Evolutionary conservation across 441 rosid genomes (phyloP), one percentile per base, ranked within the genome.

Genomic region (Macaranga tanarius): DNA sequence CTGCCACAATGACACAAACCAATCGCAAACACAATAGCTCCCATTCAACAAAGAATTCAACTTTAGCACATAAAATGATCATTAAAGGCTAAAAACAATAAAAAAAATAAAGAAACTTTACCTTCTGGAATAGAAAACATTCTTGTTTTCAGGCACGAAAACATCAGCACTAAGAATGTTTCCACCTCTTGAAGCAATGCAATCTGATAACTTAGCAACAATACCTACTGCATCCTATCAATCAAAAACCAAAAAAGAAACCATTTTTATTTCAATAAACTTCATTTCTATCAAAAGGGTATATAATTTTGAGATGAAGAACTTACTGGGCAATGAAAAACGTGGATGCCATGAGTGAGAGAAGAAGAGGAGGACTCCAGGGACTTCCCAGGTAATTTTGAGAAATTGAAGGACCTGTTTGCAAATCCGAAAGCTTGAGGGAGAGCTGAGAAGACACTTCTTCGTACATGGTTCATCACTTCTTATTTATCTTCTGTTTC

Each of bases 121-220:
- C 97, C 93, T 95, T 79, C 99, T 84, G 57, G 93, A 95, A 80
- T 95, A 95, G 81, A 95, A 95, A 60, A 91, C 93, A 68, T 84
- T 86, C 73, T 82, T 86, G 48, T 85, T 89, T 26, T 90, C 85
- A 9, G 97, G 97, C 58, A 94, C 97, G 73, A 92, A 94, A 62
- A 94, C 90, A 83, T 94, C 97, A 23, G 91, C 91, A 19, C 76
- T 88, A 64, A 92, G 96, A 82, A 95, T 95, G 84, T 92, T 95
- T 51, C 97, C 98, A 5, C 99, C 93, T 42, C 87, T 88, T 22
- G 95, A 86, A 77, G 99, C 96, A 80, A 95, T 95, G 63, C 98
- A 91, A 25, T 95, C 98, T 7, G 95, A 95, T 31, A 95, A 77
- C 79, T 87, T 92, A 0, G 99, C 98, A 22, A 95, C 95, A 67